Percentiles rank a stretch among this genome's conserved stretches.
Evolutionary conservation across 768 basidiomycete genomes (phyloP).

Genomic region (Solioccasus polychromus): DNA sequence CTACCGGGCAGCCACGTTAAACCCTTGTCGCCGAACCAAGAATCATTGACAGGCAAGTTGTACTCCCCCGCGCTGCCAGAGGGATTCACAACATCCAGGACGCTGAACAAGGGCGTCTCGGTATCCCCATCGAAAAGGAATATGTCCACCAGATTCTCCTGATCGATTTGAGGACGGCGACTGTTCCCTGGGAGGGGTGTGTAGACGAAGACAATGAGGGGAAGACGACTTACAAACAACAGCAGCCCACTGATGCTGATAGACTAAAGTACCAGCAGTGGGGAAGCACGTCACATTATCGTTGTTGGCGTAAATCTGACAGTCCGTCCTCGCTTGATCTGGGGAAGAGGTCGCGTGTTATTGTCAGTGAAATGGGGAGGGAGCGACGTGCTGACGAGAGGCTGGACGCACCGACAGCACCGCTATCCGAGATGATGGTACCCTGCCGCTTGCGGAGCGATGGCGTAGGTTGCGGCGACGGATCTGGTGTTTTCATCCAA

Average conservation of each 20-base stretch:
- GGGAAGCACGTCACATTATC: conserved; percentile 79
- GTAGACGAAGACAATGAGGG: not conserved
- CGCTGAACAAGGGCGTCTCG: conserved; percentile 43
- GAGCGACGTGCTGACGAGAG: conserved; percentile 6
- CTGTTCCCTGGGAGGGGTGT: conserved; percentile 62
- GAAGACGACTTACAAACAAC: conserved; percentile 59
- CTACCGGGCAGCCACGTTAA: conserved; percentile 41
- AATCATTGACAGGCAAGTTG: conserved; percentile 62
- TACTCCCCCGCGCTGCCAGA: conserved; percentile 54
- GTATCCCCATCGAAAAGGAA: conserved; percentile 78
- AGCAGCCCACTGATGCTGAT: conserved; percentile 73
- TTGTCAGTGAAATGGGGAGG: conserved; percentile 8
- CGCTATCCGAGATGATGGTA: conserved; percentile 23
- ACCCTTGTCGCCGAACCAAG: conserved; percentile 66
- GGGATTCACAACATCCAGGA: conserved; percentile 46
- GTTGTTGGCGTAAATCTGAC: conserved; percentile 63
- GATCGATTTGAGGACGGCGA: conserved; percentile 60
- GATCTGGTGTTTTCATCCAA: conserved; percentile 31
- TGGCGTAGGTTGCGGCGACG: conserved; percentile 16
- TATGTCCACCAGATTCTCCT: conserved; percentile 64
- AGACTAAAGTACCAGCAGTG: conserved; percentile 45
- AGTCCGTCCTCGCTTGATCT: conserved; percentile 44
- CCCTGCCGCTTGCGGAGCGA: conserved; percentile 21
- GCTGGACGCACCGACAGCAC: conserved; percentile 26
- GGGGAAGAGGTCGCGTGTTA: conserved; percentile 2